phyloP scores from a whole-genome alignment of 148 eudicot genomes.

The Vaccinium vitisidaea region DNA sequence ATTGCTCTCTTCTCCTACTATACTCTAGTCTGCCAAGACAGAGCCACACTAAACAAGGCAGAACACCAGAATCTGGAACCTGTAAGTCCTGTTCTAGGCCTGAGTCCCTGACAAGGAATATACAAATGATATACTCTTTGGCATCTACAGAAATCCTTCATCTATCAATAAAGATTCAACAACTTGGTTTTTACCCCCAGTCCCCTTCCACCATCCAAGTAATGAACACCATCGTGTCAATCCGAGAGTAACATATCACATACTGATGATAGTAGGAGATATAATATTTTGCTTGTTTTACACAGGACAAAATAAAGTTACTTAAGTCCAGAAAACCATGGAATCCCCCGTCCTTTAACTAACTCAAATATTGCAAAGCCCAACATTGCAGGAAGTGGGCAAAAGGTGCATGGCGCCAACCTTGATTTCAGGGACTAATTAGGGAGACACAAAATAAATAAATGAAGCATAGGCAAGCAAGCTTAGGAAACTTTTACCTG shows the following conservation, averaged over 20 bases:
- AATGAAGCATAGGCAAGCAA: not conserved
- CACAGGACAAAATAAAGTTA: not conserved
- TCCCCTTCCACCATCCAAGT: not conserved
- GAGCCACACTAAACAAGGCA: not conserved
- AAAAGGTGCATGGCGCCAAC: not conserved
- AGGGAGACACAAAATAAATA: not conserved
- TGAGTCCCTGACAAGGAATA: not conserved
- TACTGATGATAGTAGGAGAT: not conserved
- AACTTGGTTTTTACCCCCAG: not conserved
- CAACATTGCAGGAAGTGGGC: not conserved
- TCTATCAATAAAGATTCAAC: constrained; percentile 4
- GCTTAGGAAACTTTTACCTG: constrained; percentile 51
- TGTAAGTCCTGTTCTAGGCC: not conserved
- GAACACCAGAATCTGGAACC: not conserved
- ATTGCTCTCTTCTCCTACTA: not conserved
- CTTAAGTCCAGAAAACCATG: not conserved
- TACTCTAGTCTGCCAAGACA: not conserved
- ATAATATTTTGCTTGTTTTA: not conserved
- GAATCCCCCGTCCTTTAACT: not conserved
- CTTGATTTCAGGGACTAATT: not conserved
- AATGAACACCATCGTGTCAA: not conserved
- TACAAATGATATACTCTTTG: constrained; percentile 2
- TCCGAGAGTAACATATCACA: not conserved
- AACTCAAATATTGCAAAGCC: not conserved
- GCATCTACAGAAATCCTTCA: not conserved